Evolutionary conservation across 2,329 filamentous ascomycete genomes (phyloP), one percentile per base, ranked within the genome.

Genomic region (Epichloe sp.): DNA sequence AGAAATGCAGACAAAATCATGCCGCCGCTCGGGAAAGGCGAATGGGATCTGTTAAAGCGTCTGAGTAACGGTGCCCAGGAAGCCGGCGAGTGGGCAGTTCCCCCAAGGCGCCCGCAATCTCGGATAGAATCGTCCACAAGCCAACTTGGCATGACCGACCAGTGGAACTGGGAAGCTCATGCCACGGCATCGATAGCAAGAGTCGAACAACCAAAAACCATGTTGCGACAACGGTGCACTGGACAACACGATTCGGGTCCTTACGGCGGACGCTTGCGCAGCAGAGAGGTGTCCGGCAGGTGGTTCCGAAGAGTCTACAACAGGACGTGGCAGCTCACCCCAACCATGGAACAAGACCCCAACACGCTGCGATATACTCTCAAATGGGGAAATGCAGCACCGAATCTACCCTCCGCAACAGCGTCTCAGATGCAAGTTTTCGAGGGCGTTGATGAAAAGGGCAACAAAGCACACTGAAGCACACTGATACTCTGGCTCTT

Each of bases 21-120:
- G 57, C 76, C 78, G n/a, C 80, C 80, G 0, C 52, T 83, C 15
- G 69, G 70, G 6, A 64, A 61, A 31, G 65, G 67, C 17, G 77
- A 83, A 58, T 83, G 78, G 78, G 69, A 81, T 14, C 59, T 71
- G 14, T 62, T 83, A n/a, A 63, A 63, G n/a, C 62, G 64, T 23
- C 57, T 83, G 37, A 69, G 69, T 3, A 55, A 58, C 7, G 78
- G 74, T 1, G 63, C 64, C 26, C 69, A 69, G 10, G 58, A 59
- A 46, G 48, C 54, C 19, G 53, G 55, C 3, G 63, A 69, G 35
- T 73, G 71, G 65, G 57, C 52, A 17, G 56, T 73, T 1, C 71
- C 73, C 14, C 21, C 55, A 19, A 57, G 65, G 45, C 59, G 65
- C n/a, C 51, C 54, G 19, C 49, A 55, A 44, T 60, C 59, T 31